Evolutionary conservation across 2,329 filamentous ascomycete species (phyloP).

Genomic region (Scedosporium dehoogii): DNA sequence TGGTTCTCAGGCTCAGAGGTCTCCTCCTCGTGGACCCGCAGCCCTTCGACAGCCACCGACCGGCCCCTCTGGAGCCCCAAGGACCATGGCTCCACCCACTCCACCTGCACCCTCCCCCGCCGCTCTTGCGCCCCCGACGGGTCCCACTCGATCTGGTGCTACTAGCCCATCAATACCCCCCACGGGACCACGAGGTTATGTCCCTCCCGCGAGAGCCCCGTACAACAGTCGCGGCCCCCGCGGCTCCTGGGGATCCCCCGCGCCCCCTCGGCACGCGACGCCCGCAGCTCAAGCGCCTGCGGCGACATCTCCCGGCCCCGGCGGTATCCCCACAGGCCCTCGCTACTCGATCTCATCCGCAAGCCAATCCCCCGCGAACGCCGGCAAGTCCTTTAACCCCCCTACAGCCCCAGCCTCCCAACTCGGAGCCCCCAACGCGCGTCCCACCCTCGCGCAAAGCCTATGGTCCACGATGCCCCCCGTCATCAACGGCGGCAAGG

Average conservation of each 20-base stretch:
- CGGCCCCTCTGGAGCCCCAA: conserved; percentile 20
- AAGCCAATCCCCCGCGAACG: conserved; percentile 24
- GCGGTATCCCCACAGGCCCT: conserved; percentile 38
- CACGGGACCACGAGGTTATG: conserved; percentile 44
- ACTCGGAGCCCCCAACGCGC: conserved; percentile 13
- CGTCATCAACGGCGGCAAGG: conserved; percentile 43
- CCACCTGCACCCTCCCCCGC: background rate
- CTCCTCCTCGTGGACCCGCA: conserved; percentile 46
- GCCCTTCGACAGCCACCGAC: conserved; percentile 42
- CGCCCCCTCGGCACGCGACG: conserved; percentile 15
- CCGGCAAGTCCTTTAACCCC: conserved; percentile 42
- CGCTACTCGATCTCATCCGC: conserved; percentile 23
- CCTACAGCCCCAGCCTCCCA: conserved; percentile 42
- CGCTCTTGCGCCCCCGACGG: background rate
- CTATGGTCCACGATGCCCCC: conserved; percentile 40
- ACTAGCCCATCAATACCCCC: conserved; percentile 38
- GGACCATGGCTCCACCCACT: conserved; percentile 2
- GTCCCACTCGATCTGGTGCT: conserved; percentile 1
- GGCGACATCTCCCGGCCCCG: conserved; percentile 26
- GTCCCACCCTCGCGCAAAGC: conserved; percentile 40
- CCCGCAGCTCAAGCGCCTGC: conserved; percentile 15
- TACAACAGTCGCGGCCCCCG: conserved; percentile 35
- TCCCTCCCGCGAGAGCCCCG: conserved; percentile 32
- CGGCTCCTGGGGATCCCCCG: conserved; percentile 28
- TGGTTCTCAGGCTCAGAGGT: conserved; percentile 22